Evolutionary conservation across 2,329 filamentous ascomycete genomes (phyloP), one percentile per base, ranked within the genome.

Genomic region (Exophiala xenobiotica): DNA sequence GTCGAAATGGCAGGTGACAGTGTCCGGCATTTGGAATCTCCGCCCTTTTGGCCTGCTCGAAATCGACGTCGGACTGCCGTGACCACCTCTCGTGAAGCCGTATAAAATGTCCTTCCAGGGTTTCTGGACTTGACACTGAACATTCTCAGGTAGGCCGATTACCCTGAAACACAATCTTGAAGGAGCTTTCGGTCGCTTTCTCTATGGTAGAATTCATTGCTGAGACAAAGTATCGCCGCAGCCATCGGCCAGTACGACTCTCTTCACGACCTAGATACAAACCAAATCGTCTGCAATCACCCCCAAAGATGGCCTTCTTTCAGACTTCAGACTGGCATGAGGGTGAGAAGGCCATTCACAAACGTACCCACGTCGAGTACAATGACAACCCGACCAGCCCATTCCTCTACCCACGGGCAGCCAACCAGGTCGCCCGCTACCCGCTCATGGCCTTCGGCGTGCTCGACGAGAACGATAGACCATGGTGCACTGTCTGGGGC

Each of bases 401-500:
- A 1, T 82, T 81, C 46, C 76, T 93, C 1, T 82, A 82, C 0
- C 74, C 76, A 4, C 75, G 80, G 12, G 84, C 85, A 18, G 80
- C 75, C 1, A 72, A 76, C 56, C 78, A 87, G 55, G 75, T 90
- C 2, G 74, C 78, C 44, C 70, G 71, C 12, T 83, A 82, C 0
- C 83, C 87, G 1, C 74, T 93, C 6, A 73, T 93, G 11, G 88
- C 87, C 0, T 70, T 95, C 14, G 89, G 89, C 1, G 81, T 87
- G 0, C 69, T 91, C 1, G 67, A 70, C 2, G 63, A 82, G 16
- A 16, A 62, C 9, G 78, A 78, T 2, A 73, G 80, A 16, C 88
- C 87, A 1, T 95, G 89, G 89, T 86, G 85, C 12, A 86, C 86
- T 0, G 57, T 95, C 6, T 87, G 86, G 82, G 88, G 88, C n/a